Base-by-base conservation (phyloP, 2,329 filamentous ascomycete genomes). In the Xylariaceae sp. region DNA sequence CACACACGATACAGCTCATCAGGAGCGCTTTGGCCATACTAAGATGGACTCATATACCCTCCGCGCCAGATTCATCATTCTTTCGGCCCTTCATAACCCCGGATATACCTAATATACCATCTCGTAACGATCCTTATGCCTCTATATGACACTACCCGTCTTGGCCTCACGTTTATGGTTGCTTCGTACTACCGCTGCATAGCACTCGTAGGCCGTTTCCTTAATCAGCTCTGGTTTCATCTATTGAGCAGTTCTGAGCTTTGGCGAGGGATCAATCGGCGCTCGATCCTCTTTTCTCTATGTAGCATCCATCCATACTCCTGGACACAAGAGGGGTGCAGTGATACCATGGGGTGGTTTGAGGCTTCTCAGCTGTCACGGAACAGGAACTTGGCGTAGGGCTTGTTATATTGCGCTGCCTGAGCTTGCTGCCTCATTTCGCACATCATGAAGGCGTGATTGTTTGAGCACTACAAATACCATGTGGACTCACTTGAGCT, bases 51-150 rank as follows among this genome's bases (percentile, higher is more conserved):
- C 31, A 43, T 42, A 45, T 53, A 31, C 34, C 34, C 47, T 51
- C 19, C 45, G 45, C 31, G 19, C 31, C n/a, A 11, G 43, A 39
- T 11, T 43, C 43, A 11, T 19, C 28, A 45, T 31, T 42, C 17
- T 50, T 51, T 58, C 56, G 56, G 53, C 36, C 56, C 56, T 56
- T 51, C 17, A 40, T 46, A 7, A 33, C 28, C 40, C 22, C 38
- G 47, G 47, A 45, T 12, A 46, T 51, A 44, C 16, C n/a, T n/a
- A n/a, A n/a, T n/a, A 34, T 47, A 42, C 47, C 38, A 44, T 33
- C 39, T 28, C 22, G 22, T 28, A 28, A 28, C 4, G 22, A 28
- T 7, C 4, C 22, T 28, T 28, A 28, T 28, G 22, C 22, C 44
- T 39, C 42, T 14, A 11, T 50, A 50, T 51, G 45, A 19, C 41